phyloP scores from a whole-genome alignment of 2,329 filamentous ascomycete genomes.

The Laburnicola sp. region DNA sequence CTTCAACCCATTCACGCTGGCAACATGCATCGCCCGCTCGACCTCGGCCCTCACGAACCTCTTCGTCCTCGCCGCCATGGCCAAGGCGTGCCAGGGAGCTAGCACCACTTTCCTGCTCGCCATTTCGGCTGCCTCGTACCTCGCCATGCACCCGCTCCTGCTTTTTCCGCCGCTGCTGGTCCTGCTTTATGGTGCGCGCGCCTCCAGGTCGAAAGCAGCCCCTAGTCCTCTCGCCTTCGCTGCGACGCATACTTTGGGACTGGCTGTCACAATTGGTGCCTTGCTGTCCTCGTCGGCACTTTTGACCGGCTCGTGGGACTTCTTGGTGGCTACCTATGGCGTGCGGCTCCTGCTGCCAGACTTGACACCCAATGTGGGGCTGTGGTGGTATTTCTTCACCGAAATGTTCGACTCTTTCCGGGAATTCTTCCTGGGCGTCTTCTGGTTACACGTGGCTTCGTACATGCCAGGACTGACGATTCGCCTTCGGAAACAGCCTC shows the following conservation, averaged over 20 bases:
- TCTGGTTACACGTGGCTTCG: conserved; percentile 91
- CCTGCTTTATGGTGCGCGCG: conserved; percentile 64
- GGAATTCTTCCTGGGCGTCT: conserved; percentile 94
- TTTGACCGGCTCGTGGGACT: conserved; percentile 82
- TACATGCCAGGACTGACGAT: conserved; percentile 88
- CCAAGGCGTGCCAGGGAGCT: conserved; percentile 75
- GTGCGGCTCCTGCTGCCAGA: conserved; percentile 90
- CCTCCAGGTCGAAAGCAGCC: conserved; percentile 28
- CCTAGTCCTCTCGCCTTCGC: conserved; percentile 56
- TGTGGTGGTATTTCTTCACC: conserved; percentile 99
- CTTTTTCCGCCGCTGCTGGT: conserved; percentile 81
- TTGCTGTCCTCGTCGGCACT: conserved; percentile 73
- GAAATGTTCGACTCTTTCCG: conserved; percentile 99
- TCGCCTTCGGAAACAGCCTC: conserved; percentile 79
- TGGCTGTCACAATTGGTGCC: conserved; percentile 51
- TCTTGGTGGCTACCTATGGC: conserved; percentile 85
- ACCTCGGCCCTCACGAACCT: conserved; percentile 88
- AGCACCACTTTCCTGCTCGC: conserved; percentile 77
- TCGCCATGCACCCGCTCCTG: conserved; percentile 88
- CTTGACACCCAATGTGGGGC: conserved; percentile 88
- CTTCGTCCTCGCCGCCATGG: conserved; percentile 80
- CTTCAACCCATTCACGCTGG: conserved; percentile 92
- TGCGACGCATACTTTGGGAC: conserved; percentile 55
- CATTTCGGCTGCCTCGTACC: conserved; percentile 82
- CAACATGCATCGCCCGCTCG: conserved; percentile 86